phyloP scores from a whole-genome alignment of 73 alveolate genomes.

The Symbiodinium natans region DNA sequence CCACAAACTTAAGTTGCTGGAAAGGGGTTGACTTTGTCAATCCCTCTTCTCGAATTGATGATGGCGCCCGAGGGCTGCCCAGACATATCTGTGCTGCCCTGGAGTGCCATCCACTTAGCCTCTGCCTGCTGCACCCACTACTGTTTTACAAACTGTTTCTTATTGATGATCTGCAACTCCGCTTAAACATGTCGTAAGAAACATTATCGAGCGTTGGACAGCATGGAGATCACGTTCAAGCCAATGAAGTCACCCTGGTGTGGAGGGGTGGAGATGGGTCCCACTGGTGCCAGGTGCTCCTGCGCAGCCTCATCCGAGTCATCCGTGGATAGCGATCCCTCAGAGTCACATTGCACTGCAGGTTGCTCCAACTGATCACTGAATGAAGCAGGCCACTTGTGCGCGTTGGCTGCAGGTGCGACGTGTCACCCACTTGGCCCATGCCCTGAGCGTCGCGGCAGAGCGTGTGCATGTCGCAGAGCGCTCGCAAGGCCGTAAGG shows the following conservation, averaged over 20 bases:
- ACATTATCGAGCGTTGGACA: no score
- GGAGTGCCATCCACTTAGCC: not conserved
- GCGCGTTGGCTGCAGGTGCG: constrained; percentile 80
- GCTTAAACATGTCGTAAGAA: no score
- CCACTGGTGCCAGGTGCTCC: not conserved
- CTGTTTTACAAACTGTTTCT: no score
- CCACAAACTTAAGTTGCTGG: not conserved
- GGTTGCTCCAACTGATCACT: not conserved
- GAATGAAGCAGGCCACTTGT: not conserved
- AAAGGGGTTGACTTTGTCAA: not conserved
- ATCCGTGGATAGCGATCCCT: constrained; percentile 71
- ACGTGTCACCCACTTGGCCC: constrained; percentile 83
- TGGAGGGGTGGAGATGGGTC: not conserved
- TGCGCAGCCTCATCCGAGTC: not conserved
- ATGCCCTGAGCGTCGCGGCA: constrained; percentile 14
- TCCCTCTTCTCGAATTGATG: not conserved
- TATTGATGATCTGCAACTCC: no score
- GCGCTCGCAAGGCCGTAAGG: no score
- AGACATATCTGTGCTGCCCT: not conserved
- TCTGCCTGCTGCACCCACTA: not conserved
- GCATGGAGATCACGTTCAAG: no score
- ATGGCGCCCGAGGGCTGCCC: not conserved
- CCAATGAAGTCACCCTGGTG: no score
- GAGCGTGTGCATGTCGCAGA: not conserved
- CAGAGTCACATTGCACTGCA: not conserved